These are phyloP conservation scores for Eucommia ulmoides DNA, from an alignment of 257 asterid genomes.

Conservation along the genomic window DNA sequence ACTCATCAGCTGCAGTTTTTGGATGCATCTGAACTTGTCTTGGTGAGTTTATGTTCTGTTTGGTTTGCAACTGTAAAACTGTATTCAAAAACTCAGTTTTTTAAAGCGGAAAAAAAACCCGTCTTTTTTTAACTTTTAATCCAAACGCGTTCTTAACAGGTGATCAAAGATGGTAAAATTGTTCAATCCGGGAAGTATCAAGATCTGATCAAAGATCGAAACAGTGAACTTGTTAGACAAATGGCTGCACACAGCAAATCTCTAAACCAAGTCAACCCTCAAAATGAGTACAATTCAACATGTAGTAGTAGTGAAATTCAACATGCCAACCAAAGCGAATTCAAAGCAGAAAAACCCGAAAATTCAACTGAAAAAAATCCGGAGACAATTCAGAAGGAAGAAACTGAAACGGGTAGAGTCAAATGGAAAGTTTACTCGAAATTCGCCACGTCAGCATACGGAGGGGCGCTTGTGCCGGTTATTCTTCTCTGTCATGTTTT, in stretches of 20 bases:
- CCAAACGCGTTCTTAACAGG: too few relatives aligned
- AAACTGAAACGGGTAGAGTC: constrained; percentile 56
- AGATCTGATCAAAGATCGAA: constrained; percentile 41
- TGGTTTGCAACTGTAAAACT: too few relatives aligned
- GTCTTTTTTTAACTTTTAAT: too few relatives aligned
- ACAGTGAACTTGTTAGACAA: constrained; percentile 51
- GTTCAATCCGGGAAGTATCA: constrained; percentile 61
- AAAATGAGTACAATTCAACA: constrained; percentile 14
- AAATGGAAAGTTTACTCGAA: constrained; percentile 71
- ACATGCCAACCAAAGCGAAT: constrained; percentile 23
- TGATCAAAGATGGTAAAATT: constrained; percentile 61
- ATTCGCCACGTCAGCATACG: constrained; percentile 58
- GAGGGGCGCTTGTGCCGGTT: constrained; percentile 62
- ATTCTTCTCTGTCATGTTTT: constrained; percentile 59
- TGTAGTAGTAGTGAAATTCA: too few relatives aligned
- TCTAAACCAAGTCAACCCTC: constrained; percentile 39
- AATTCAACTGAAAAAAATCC: constrained; percentile 25
- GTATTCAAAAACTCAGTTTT: too few relatives aligned
- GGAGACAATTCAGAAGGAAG: constrained; percentile 21
- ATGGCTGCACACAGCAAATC: constrained; percentile 54
- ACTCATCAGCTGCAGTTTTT: constrained; percentile 82
- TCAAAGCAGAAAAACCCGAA: constrained; percentile 22
- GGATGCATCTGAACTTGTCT: constrained; percentile 58
- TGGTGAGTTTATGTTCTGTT: constrained; percentile 31
- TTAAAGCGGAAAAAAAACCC: too few relatives aligned